phyloP scores from a whole-genome alignment of 352 stramenopile genomes.

The Phytophthora citricola region DNA sequence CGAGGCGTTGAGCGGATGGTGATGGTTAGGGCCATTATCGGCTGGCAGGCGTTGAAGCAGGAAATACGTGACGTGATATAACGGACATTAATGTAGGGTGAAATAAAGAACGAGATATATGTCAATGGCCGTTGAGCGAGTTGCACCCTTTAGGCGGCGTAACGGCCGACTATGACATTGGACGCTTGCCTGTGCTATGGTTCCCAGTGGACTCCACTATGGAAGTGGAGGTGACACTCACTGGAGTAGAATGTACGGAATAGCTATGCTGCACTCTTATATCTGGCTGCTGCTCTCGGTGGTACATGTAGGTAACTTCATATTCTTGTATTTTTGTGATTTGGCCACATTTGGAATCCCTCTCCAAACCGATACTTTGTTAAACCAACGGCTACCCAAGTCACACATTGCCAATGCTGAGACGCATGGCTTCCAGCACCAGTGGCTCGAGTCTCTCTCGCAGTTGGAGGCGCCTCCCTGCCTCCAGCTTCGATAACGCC shows the following conservation, averaged over 20 bases:
- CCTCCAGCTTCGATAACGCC: constrained; percentile 60
- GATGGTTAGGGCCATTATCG: constrained; percentile 20
- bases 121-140: not conserved
- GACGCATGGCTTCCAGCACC: constrained; percentile 10
- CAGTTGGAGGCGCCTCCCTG: constrained; percentile 52
- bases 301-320: not conserved
- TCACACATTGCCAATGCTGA: constrained; percentile 15
- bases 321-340: not conserved
- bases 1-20: constrained; percentile 13
- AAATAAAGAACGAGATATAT: not conserved
- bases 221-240: too few relatives aligned
- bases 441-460: constrained; percentile 15
- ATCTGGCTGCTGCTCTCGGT: too few relatives aligned
- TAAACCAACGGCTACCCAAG: not conserved
- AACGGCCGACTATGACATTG: constrained; percentile 5
- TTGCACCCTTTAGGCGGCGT: constrained; percentile 6
- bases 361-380: not conserved
- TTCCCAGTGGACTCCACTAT: not conserved
- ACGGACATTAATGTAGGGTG: not conserved
- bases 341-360: not conserved
- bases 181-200: not conserved
- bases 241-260: too few relatives aligned
- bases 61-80: constrained; percentile 1
- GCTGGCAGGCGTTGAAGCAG: constrained; percentile 24
- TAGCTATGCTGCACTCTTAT: too few relatives aligned